Evolutionary conservation across 2,329 filamentous ascomycete species (phyloP).

Genomic region (Aspergillus calidoustus): DNA sequence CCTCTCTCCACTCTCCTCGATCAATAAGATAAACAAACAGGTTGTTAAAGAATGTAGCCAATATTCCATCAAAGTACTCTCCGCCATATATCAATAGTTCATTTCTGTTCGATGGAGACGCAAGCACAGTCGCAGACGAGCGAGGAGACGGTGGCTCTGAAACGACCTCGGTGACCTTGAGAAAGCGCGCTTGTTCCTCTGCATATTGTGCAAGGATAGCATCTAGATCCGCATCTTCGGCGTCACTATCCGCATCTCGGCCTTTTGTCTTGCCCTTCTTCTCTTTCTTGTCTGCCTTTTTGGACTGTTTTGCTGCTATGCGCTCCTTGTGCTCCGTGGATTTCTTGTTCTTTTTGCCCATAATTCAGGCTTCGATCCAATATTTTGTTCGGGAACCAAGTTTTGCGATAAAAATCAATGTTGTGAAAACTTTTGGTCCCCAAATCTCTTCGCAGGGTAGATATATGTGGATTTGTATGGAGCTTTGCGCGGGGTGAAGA

Average conservation of each 20-base stretch:
- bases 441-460: no score
- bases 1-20: constrained; percentile 85
- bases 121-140: constrained; percentile 79
- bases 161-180: constrained; percentile 85
- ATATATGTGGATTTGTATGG: background rate
- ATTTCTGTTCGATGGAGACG: constrained; percentile 82
- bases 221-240: constrained; percentile 90
- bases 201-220: constrained; percentile 91
- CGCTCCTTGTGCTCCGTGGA: constrained; percentile 61
- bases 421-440: no score
- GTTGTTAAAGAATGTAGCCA: constrained; percentile 74
- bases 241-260: constrained; percentile 77
- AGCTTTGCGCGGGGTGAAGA: constrained; percentile 1
- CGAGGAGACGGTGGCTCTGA: constrained; percentile 75
- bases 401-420: no score
- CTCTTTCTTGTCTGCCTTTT: constrained; percentile 74
- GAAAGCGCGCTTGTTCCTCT: constrained; percentile 88
- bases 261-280: constrained; percentile 77
- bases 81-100: constrained; percentile 91
- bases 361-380: constrained; percentile 24
- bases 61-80: constrained; percentile 91
- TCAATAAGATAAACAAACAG: constrained; percentile 74
- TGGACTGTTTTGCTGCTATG: constrained; percentile 76
- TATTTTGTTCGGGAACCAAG: background rate
- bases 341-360: constrained; percentile 63